Conservation (phyloP, 2,329 filamentous ascomycete species). For the Aspergillus piperis region DNA sequence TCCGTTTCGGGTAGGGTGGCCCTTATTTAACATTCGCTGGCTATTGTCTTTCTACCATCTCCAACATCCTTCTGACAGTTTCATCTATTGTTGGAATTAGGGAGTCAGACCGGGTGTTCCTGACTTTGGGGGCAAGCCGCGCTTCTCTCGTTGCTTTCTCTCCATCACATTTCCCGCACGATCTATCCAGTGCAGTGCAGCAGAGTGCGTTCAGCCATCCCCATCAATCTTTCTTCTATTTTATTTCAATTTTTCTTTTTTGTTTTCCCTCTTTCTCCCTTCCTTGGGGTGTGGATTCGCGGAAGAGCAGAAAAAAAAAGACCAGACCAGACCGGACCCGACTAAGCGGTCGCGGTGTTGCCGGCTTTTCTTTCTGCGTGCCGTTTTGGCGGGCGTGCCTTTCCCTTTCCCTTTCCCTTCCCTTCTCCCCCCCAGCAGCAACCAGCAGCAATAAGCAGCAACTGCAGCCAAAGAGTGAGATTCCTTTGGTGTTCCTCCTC, state of each 20-base stretch:
- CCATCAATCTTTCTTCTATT: not conserved
- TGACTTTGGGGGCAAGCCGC: not conserved
- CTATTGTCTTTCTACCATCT: not conserved
- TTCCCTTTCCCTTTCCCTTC: constrained; percentile 12
- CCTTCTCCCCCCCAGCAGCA: not conserved
- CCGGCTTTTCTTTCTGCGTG: constrained; percentile 22
- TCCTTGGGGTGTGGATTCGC: constrained; percentile 10
- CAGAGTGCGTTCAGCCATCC: not conserved
- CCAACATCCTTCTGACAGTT: not conserved
- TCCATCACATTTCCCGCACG: constrained; percentile 13
- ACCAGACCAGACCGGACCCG: constrained; percentile 2
- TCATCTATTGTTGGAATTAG: not conserved
- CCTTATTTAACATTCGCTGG: not conserved
- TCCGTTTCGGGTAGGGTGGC: not conserved
- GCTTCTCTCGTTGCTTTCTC: not conserved
- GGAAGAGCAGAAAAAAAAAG: constrained; percentile 11
- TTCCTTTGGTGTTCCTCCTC: constrained; percentile 18
- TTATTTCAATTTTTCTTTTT: no score
- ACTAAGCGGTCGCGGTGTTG: constrained; percentile 21
- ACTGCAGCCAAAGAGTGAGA: constrained; percentile 1
- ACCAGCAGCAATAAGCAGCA: not conserved
- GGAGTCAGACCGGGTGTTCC: not conserved
- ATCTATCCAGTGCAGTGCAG: constrained; percentile 17
- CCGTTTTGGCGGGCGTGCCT: constrained; percentile 14
- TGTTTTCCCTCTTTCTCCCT: not conserved